Evolutionary conservation across 306 rosid genomes (phyloP), one percentile per base, ranked within the genome.

Genomic region (Lotus japonicus): DNA sequence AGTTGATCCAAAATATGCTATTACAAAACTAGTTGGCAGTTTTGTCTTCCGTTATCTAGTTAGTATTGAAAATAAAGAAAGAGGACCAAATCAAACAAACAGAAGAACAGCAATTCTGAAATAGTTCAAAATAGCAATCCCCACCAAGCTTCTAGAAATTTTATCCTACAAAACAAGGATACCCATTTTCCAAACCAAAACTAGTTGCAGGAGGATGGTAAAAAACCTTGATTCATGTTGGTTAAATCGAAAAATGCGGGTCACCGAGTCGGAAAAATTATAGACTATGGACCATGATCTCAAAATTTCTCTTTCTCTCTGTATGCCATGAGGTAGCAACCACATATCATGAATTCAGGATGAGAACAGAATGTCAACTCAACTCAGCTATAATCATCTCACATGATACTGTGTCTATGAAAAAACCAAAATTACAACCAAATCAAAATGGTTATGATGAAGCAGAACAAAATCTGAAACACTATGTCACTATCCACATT

Each of bases 381-480:
- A n/a, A n/a, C n/a, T n/a, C n/a, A 53, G 26, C 56, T 35, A 61
- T 2, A 31, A 58, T 39, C 5, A 65, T 28, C 38, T 62, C 11
- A 21, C 56, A 55, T 11, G 43, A 18, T 33, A 26, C 33, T 4
- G 5, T 26, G 5, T 26, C 33, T 26, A 2, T 26, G 1, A 7
- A 31, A 31, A 42, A 72, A 31, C 36, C 36, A 5, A 51, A 13
- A 26, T 28, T 15, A 44, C 35, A 9, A 18, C 42, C 36, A 42
- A 48, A 38, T 57, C 59, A 69, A 66, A 66, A 61, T 53, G 49
- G 58, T 13, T 28, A 49, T 56, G 44, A n/a, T 41, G 70, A 63
- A 69, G 36, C 62, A 52, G 36, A 77, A 63, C 11, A 61, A 73
- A 64, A 78, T 73, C 55, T 60, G 17, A 68, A 58, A 23, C n/a